These are phyloP conservation scores for Tricholoma hemisulphureum DNA, from an alignment of 768 basidiomycete species.

Conservation along the genomic window DNA sequence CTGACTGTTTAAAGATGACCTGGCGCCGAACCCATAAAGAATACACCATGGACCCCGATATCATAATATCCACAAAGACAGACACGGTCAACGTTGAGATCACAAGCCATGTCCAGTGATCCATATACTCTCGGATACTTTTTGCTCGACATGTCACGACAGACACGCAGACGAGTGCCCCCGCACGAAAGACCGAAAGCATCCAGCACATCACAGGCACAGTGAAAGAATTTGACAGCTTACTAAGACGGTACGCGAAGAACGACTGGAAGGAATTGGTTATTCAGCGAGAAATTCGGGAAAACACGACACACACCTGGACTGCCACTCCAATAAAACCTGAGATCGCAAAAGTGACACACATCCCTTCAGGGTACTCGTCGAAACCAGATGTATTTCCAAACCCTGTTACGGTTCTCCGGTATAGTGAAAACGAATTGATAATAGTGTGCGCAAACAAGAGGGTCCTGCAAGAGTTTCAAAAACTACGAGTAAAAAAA, in stretches of 20 bases:
- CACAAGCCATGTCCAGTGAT: conserved; percentile 7
- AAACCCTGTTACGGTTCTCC: conserved; percentile 2
- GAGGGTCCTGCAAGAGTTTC: neutral
- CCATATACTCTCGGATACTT: conserved; percentile 1
- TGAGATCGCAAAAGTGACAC: conserved; percentile 7
- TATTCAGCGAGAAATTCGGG: neutral
- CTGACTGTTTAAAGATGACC: conserved; percentile 8
- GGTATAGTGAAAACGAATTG: conserved; percentile 6
- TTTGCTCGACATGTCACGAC: conserved; percentile 6
- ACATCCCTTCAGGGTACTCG: conserved; percentile 7
- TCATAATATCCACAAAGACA: conserved; percentile 8
- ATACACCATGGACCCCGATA: conserved; percentile 7
- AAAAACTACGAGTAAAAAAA: no score
- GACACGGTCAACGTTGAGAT: conserved; percentile 6
- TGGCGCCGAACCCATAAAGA: conserved; percentile 3
- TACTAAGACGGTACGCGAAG: conserved; percentile 13
- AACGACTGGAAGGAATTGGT: conserved; percentile 5
- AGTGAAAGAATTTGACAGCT: neutral
- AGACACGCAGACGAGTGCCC: conserved; percentile 3
- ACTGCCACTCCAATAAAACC: conserved; percentile 6
- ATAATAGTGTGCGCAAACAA: conserved; percentile 4
- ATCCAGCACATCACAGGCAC: conserved; percentile 11
- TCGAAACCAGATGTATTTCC: conserved; percentile 1
- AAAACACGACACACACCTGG: conserved; percentile 1
- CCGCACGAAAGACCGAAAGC: conserved; percentile 6